Evolutionary conservation across 2,329 filamentous ascomycete species (phyloP).

Genomic region (Trichoderma arundinaceum): DNA sequence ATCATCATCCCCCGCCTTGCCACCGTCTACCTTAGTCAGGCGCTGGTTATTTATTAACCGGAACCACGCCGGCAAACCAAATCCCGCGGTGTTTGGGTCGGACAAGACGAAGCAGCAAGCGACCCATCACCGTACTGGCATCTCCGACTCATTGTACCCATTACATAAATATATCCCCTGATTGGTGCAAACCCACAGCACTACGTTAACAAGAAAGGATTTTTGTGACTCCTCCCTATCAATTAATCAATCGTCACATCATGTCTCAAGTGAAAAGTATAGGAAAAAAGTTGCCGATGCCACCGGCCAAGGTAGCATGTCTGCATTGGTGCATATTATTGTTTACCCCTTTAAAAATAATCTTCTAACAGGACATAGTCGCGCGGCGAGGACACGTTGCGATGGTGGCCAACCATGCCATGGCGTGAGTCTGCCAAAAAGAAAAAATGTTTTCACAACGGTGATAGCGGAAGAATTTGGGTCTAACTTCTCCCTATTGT

Average conservation of each 20-base stretch:
- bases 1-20: no score
- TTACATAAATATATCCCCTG: not conserved
- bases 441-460: not conserved
- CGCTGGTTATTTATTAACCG: not conserved
- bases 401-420: not conserved
- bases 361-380: no score
- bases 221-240: not conserved
- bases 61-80: not conserved
- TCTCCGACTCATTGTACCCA: not conserved
- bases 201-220: not conserved
- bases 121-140: not conserved
- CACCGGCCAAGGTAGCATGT: slow-evolving; percentile 9
- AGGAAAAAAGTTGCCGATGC: not conserved
- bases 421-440: not conserved
- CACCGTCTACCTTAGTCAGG: not conserved
- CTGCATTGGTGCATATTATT: slow-evolving; percentile 2
- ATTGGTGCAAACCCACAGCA: not conserved
- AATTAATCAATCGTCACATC: not conserved
- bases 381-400: slow-evolving; percentile 5
- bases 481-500: no score
- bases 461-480: not conserved
- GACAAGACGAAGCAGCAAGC: not conserved
- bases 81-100: slow-evolving; percentile 8
- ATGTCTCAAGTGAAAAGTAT: not conserved
- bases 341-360: not conserved